These are phyloP conservation scores for Ambispora gerdemannii DNA, from an alignment of 192 early-diverging fungal genomes.

Conservation along the genomic window DNA sequence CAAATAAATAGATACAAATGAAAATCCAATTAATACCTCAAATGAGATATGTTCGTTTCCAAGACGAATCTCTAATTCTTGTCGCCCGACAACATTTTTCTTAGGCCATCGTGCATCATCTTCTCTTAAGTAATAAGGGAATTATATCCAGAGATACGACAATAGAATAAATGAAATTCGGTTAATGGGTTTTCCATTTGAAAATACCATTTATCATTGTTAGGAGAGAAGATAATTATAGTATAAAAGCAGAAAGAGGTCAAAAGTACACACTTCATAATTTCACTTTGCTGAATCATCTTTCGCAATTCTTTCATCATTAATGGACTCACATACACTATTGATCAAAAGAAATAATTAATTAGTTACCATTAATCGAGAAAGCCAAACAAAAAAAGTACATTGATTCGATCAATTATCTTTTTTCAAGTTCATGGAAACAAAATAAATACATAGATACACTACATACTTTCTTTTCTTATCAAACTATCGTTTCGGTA, in stretches of 20 bases:
- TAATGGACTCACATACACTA: slow-evolving; percentile 74
- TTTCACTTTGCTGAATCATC: slow-evolving; percentile 84
- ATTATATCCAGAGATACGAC: too few species aligned
- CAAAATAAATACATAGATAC: too few species aligned
- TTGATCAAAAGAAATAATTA: not conserved
- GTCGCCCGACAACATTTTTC: slow-evolving; percentile 83
- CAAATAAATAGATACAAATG: slow-evolving; percentile 30
- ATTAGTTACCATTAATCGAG: too few species aligned
- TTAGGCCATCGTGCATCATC: slow-evolving; percentile 90
- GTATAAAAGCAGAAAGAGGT: not conserved
- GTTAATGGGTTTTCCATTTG: too few species aligned
- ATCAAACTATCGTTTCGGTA: slow-evolving; percentile 97
- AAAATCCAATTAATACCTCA: slow-evolving; percentile 50
- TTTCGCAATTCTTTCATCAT: slow-evolving; percentile 85
- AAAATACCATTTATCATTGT: not conserved
- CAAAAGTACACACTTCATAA: slow-evolving; percentile 68
- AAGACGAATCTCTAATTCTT: slow-evolving; percentile 92
- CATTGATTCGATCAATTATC: too few species aligned
- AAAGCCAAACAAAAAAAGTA: too few species aligned
- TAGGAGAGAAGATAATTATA: not conserved
- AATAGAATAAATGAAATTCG: too few species aligned
- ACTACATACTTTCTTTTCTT: slow-evolving; percentile 74
- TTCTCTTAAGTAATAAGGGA: slow-evolving; percentile 64
- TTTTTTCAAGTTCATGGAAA: too few species aligned
- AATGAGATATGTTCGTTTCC: slow-evolving; percentile 91